phyloP scores from a whole-genome alignment of 176 grass and related monocot genomes.

The Secale cereale region DNA sequence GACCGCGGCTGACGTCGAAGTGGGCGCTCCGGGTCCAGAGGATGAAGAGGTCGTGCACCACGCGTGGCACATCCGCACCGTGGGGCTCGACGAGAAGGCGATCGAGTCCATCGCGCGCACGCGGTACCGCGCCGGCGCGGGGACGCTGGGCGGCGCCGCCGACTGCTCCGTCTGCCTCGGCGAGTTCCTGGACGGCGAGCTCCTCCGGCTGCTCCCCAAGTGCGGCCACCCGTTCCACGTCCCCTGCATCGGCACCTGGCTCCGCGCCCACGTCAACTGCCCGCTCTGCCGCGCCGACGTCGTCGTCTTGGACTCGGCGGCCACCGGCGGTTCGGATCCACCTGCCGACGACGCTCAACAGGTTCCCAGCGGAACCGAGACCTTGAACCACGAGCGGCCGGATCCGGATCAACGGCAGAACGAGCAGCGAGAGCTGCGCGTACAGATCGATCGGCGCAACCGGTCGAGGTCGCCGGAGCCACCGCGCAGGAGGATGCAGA shows the following conservation, averaged over 20 bases:
- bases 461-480: neutral
- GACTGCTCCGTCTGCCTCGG: conserved; percentile 82
- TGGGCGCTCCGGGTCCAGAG: neutral
- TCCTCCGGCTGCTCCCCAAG: conserved; percentile 82
- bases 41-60: conserved; percentile 55
- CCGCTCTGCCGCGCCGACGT: conserved; percentile 77
- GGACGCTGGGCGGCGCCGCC: conserved; percentile 38
- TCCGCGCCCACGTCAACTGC: conserved; percentile 76
- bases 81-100: conserved; percentile 74
- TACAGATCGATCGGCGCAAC: neutral
- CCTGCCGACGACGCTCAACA: neutral
- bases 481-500: neutral
- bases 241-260: conserved; percentile 86
- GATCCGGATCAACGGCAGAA: neutral
- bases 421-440: conserved; percentile 7
- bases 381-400: neutral
- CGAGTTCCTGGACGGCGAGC: conserved; percentile 81
- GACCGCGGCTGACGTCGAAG: neutral
- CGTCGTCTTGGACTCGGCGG: conserved; percentile 27
- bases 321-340: neutral
- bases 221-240: conserved; percentile 90
- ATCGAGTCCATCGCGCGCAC: conserved; percentile 51
- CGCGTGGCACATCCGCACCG: conserved; percentile 84
- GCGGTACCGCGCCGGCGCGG: conserved; percentile 36
- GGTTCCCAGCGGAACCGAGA: neutral